These are phyloP conservation scores for Lonicera japonica DNA, from an alignment of 129 eudicot species.

Conservation along the genomic window DNA sequence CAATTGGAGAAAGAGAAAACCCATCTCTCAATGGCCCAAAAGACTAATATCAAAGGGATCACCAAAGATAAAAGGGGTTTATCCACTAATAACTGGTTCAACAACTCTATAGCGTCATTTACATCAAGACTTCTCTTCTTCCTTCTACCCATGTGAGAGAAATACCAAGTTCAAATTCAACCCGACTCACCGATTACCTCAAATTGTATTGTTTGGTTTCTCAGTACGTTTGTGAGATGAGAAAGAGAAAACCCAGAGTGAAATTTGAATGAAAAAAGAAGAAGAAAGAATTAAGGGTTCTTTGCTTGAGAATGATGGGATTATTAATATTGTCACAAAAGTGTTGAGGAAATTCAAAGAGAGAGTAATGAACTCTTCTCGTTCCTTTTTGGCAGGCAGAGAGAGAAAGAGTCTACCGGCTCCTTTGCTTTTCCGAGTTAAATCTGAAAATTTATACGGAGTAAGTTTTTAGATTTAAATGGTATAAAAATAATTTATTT, in stretches of 20 bases:
- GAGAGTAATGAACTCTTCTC: neutral
- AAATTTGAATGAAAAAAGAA: neutral
- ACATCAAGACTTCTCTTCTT: conserved; percentile 34
- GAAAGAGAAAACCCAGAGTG: neutral
- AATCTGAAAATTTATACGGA: too few relatives aligned
- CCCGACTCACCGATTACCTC: neutral
- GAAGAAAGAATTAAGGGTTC: too few relatives aligned
- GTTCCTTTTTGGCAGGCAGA: neutral
- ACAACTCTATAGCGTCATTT: conserved; percentile 45
- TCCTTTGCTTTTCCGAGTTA: too few relatives aligned
- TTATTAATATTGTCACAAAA: neutral
- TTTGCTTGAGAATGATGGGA: neutral
- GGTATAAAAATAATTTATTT: too few relatives aligned
- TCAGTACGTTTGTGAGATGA: neutral
- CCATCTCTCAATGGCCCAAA: conserved; percentile 91
- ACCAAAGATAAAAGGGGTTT: conserved; percentile 52
- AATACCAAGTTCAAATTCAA: conserved; percentile 3
- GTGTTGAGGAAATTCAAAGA: neutral
- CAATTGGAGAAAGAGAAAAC: conserved; percentile 77
- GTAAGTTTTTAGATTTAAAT: too few relatives aligned
- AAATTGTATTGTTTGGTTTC: neutral
- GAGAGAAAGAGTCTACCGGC: conserved; percentile 19
- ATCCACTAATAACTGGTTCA: conserved; percentile 42
- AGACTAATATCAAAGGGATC: conserved; percentile 51
- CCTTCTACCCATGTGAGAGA: conserved; percentile 20